A percentile compares a stretch with the other conserved stretches of the same genome.
Evolutionary conservation across 1,284 basidiomycete genomes (phyloP).

Genomic region (Cutaneotrichosporon sp.): DNA sequence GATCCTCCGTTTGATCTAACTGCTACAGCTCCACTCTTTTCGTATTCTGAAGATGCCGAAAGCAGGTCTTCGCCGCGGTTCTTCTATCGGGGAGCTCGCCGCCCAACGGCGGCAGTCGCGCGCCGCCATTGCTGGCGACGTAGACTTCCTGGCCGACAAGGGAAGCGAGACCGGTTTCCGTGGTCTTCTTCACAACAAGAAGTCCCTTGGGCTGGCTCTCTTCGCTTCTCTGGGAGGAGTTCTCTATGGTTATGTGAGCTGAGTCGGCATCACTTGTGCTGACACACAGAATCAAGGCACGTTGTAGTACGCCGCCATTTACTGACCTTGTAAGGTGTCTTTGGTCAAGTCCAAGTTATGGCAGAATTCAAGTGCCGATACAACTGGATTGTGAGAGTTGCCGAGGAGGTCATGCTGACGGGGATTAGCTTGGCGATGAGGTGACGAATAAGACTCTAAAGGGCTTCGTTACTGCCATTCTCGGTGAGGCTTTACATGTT

Average conservation of each 20-base stretch:
- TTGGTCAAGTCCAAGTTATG: slow-evolving; percentile 46
- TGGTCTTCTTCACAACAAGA: slow-evolving; percentile 14
- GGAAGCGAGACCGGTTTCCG: slow-evolving; percentile 10
- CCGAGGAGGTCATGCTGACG: background rate
- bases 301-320: background rate
- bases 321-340: slow-evolving; percentile 33
- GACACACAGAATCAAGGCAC: slow-evolving; percentile 1
- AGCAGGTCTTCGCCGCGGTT: too few species aligned
- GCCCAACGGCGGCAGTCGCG: too few species aligned
- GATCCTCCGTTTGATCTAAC: too few species aligned
- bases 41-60: too few species aligned
- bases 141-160: slow-evolving; percentile 6
- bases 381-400: slow-evolving; percentile 24
- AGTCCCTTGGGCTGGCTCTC: slow-evolving; percentile 8
- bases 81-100: too few species aligned
- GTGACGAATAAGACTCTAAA: slow-evolving; percentile 6
- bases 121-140: slow-evolving; percentile 7
- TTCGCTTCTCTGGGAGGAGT: slow-evolving; percentile 47
- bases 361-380: slow-evolving; percentile 33
- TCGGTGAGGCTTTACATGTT: slow-evolving; percentile 15
- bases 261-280: background rate
- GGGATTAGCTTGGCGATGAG: background rate
- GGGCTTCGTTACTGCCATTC: slow-evolving; percentile 39
- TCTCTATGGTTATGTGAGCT: slow-evolving; percentile 38
- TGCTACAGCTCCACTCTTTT: too few species aligned